Base-by-base conservation (phyloP, 2,329 filamentous ascomycete genomes). In the Thielaviopsis cerberus region DNA sequence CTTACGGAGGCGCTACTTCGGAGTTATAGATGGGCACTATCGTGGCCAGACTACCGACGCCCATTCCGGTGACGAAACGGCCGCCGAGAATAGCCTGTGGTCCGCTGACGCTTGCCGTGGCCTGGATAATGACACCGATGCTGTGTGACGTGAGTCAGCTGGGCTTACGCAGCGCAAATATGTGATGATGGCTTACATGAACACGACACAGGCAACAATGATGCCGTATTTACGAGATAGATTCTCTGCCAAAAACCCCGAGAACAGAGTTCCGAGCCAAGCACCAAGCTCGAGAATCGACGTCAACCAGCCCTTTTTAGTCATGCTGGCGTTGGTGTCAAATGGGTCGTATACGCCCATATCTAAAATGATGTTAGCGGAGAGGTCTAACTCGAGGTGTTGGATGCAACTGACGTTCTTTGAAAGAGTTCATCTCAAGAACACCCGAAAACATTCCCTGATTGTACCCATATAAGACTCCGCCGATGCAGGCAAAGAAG, bases 401-500 rank as follows among this genome's bases (percentile, higher is more conserved):
- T 45, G 23, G 30, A 37, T 24, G 22, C 22, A 25, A 11, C 23
- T 23, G 8, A 7, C 34, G 76, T 54, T 67, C 64, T 62, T 75
- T 70, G 61, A 81, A 81, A 4, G 76, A 64, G 1, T 71, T 71
- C 78, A 81, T 81, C 17, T 74, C 73, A 8, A 81, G 67, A 7
- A 89, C 79, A 24, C 85, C 84, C n/a, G 79, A 80, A 69, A 87
- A 86, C 69, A 87, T 83, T 63, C 85, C 85, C 67, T 87, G 82
- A 65, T 88, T 87, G 70, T 87, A 88, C 22, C 85, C 83, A 66
- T 86, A 80, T 1, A 81, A 69, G 1, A 81, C 70, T 56, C 80
- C 79, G 22, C 80, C 80, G 50, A 83, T 78, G 61, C 79, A 82
- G 6, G 80, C 79, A 65, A 83, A 83, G 50, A 76, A 70, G 1